These are phyloP conservation scores for Bruguiera hainesii DNA, from an alignment of 441 rosid species.

Conservation along the genomic window DNA sequence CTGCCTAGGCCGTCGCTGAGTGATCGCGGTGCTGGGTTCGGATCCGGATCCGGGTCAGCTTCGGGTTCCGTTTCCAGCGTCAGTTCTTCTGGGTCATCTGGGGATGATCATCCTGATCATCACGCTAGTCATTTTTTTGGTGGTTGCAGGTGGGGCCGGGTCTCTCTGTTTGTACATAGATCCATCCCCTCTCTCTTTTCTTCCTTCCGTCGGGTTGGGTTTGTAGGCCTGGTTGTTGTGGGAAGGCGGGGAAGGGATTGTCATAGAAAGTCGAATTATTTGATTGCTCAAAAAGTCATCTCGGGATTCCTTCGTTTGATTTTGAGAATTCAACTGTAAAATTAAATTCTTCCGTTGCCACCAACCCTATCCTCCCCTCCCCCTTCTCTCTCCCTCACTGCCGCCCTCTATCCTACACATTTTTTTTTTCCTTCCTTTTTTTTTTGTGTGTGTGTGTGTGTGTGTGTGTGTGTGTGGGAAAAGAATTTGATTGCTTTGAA, in stretches of 20 bases:
- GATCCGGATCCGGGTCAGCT: conserved; percentile 42
- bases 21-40: conserved; percentile 47
- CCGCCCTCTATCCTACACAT: too few relatives aligned
- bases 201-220: too few relatives aligned
- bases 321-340: too few relatives aligned
- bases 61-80: conserved; percentile 59
- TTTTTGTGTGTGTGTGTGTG: neutral
- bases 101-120: conserved; percentile 60
- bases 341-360: too few relatives aligned
- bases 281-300: too few relatives aligned
- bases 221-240: too few relatives aligned
- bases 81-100: conserved; percentile 78
- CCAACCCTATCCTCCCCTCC: too few relatives aligned
- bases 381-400: too few relatives aligned
- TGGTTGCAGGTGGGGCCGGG: conserved; percentile 36
- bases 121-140: conserved; percentile 27
- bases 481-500: conserved; percentile 8
- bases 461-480: too few relatives aligned
- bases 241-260: too few relatives aligned
- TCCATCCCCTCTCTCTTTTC: neutral
- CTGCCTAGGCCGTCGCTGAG: conserved; percentile 59
- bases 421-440: neutral
- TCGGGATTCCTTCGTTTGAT: too few relatives aligned
- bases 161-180: neutral
- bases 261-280: too few relatives aligned